Evolutionary conservation across 2,329 filamentous ascomycete genomes (phyloP).

Genomic region (Sclerotinia subarctica): DNA sequence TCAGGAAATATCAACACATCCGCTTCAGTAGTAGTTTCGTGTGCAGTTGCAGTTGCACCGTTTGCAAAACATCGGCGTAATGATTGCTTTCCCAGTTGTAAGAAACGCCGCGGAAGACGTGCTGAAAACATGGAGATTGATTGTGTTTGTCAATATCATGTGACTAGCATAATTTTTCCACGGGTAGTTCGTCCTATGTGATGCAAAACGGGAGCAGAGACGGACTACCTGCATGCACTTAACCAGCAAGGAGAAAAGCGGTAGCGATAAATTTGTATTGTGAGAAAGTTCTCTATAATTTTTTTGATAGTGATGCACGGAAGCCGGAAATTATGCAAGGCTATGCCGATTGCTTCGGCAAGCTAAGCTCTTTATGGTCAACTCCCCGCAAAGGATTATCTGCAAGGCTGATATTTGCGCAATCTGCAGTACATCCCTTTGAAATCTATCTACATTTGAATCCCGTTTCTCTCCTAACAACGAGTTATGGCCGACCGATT

Average conservation of each 20-base stretch:
- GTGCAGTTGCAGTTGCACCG: constrained; percentile 13
- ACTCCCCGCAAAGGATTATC: neutral
- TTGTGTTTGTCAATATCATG: constrained; percentile 20
- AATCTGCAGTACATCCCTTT: constrained; percentile 3
- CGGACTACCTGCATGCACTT: constrained; percentile 8
- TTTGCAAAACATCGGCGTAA: constrained; percentile 32
- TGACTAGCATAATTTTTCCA: constrained; percentile 8
- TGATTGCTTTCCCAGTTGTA: constrained; percentile 28
- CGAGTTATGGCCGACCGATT: constrained; percentile 66
- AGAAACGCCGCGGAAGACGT: constrained; percentile 25
- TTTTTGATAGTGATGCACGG: constrained; percentile 3
- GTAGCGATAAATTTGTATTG: neutral
- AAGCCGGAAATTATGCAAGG: constrained; percentile 12
- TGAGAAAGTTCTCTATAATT: neutral
- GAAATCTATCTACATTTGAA: constrained; percentile 10
- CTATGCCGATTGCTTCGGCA: neutral
- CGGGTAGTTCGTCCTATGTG: neutral
- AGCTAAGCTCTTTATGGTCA: neutral
- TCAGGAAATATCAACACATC: constrained; percentile 46
- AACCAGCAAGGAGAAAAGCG: neutral
- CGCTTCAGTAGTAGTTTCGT: neutral
- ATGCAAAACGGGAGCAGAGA: constrained; percentile 4
- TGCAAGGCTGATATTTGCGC: constrained; percentile 10
- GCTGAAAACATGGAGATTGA: constrained; percentile 27
- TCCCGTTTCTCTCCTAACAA: neutral